Conservation (phyloP, 2,329 filamentous ascomycete genomes). For the Fusarium multiceps region DNA sequence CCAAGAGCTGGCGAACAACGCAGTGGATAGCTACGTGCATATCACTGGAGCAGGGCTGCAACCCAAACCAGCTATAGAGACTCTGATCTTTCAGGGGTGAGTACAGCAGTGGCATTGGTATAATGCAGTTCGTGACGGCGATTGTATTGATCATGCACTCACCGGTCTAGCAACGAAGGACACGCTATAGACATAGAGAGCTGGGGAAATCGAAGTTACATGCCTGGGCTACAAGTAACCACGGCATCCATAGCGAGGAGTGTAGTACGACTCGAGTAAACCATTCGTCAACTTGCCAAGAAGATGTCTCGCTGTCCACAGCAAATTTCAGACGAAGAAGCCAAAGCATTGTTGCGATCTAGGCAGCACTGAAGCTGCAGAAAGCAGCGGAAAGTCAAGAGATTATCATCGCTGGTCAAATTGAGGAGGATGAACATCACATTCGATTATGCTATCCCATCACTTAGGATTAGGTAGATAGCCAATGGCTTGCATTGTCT, state of each 20-base stretch:
- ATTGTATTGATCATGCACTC: neutral
- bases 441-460: too few species aligned
- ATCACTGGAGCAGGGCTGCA: neutral
- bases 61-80: neutral
- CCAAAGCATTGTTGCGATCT: neutral
- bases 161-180: neutral
- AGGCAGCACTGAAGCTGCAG: neutral
- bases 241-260: neutral
- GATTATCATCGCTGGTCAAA: too few species aligned
- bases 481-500: neutral
- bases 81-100: neutral
- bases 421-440: neutral
- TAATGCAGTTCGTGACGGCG: neutral
- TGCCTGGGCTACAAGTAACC: neutral
- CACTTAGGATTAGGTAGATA: neutral
- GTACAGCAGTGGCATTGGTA: neutral
- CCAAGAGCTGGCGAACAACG: neutral
- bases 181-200: neutral
- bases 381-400: neutral
- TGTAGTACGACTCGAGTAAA: neutral
- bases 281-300: neutral
- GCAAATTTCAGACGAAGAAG: neutral
- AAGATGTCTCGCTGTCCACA: neutral
- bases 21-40: neutral
- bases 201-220: neutral